Evolutionary conservation across 805 yeast genomes (phyloP).

Genomic region (Cyberlindnera sargentensis): DNA sequence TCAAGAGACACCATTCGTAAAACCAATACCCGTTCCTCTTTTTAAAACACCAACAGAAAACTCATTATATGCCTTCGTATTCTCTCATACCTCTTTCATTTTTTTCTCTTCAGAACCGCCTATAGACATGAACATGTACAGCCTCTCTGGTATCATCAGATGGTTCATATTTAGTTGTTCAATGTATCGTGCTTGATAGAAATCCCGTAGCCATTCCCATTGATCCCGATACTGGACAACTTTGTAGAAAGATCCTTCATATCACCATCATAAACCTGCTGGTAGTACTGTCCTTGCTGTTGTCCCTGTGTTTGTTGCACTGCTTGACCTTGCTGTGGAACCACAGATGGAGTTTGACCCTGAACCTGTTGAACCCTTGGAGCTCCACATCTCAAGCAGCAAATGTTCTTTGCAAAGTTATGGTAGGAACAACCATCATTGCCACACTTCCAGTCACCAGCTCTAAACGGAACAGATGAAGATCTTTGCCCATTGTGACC

Average conservation of each 20-base stretch:
- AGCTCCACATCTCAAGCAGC: constrained; percentile 84
- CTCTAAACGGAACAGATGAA: constrained; percentile 82
- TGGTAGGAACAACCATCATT: constrained; percentile 77
- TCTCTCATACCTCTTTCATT: too few relatives aligned
- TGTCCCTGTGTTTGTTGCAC: constrained; percentile 5
- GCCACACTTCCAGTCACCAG: constrained; percentile 94
- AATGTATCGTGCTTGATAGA: background rate
- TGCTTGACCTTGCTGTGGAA: constrained; percentile 3
- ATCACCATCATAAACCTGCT: constrained; percentile 3
- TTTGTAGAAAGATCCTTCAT: constrained; percentile 16
- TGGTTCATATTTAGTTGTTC: background rate
- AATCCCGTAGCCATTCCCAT: background rate
- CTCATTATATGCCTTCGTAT: too few relatives aligned
- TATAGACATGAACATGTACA: background rate
- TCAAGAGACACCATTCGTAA: background rate
- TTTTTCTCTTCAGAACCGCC: too few relatives aligned
- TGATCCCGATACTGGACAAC: constrained; percentile 15
- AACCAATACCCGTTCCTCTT: background rate
- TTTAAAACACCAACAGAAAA: too few relatives aligned
- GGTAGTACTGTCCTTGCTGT: constrained; percentile 7
- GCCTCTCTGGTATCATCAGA: background rate
- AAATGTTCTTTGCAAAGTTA: constrained; percentile 84
- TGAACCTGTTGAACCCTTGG: constrained; percentile 35
- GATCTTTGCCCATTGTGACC: constrained; percentile 19
- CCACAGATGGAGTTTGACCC: constrained; percentile 5